A percentile compares a stretch with the other conserved stretches of the same genome.
phyloP scores from a whole-genome alignment of 164 flowering plant genomes.

The Stephania yunnanensis region DNA sequence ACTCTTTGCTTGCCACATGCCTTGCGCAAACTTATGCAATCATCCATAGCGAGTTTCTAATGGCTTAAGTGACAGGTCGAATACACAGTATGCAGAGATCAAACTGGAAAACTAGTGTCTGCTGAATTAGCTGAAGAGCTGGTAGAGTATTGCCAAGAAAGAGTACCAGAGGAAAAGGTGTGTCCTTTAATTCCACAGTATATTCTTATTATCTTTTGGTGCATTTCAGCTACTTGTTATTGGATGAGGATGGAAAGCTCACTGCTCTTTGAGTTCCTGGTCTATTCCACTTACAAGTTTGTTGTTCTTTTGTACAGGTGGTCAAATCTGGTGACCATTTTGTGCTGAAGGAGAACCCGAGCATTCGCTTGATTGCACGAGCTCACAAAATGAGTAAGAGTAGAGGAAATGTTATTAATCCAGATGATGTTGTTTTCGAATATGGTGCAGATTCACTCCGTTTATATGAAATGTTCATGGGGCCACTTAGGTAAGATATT shows the following conservation, averaged over 20 bases:
- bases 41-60: constrained; percentile 19
- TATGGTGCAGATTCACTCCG: constrained; percentile 98
- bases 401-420: constrained; percentile 93
- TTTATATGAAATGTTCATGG: constrained; percentile 98
- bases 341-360: constrained; percentile 73
- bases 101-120: constrained; percentile 62
- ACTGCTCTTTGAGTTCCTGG: not conserved
- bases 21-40: not conserved
- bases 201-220: constrained; percentile 4
- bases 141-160: constrained; percentile 46
- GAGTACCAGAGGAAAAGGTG: constrained; percentile 72
- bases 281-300: constrained; percentile 7
- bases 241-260: constrained; percentile 12
- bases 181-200: constrained; percentile 10
- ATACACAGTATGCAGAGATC: constrained; percentile 59
- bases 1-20: no score
- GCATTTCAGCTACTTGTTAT: not conserved
- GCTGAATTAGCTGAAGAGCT: constrained; percentile 43
- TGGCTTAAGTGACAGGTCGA: constrained; percentile 60
- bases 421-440: constrained; percentile 83
- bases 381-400: constrained; percentile 98
- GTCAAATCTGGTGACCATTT: constrained; percentile 74
- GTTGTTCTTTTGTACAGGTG: constrained; percentile 37
- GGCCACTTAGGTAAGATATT: constrained; percentile 46
- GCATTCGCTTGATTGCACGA: constrained; percentile 67